These are phyloP conservation scores for Neurospora sp. DNA, from an alignment of 2,329 filamentous ascomycete species.

Conservation along the genomic window DNA sequence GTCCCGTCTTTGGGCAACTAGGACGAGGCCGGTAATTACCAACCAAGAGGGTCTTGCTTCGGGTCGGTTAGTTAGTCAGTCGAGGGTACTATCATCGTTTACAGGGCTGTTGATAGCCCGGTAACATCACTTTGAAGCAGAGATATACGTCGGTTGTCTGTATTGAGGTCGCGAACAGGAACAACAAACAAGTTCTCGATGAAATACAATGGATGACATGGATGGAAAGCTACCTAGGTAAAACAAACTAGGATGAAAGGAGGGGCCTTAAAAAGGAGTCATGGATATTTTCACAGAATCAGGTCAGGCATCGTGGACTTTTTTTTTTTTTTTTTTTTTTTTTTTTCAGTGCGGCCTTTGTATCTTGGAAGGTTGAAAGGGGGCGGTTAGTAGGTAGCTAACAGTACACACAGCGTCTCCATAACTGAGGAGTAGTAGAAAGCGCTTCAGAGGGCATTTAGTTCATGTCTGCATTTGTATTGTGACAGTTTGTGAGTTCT, in stretches of 20 bases:
- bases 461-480: background rate
- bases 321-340: too few species aligned
- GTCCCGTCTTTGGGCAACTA: background rate
- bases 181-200: background rate
- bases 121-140: background rate
- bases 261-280: background rate
- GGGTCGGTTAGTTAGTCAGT: background rate
- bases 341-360: background rate
- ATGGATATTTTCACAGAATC: background rate
- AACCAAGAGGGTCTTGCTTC: background rate
- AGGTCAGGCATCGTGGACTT: background rate
- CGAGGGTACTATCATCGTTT: background rate
- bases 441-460: background rate
- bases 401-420: background rate
- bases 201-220: background rate
- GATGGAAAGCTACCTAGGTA: background rate
- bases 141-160: background rate
- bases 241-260: background rate
- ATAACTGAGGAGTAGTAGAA: background rate
- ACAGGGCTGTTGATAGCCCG: background rate
- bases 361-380: background rate
- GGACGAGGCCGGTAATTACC: background rate
- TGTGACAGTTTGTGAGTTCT: background rate
- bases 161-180: background rate
- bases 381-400: background rate